Percentiles rank a stretch among this genome's conserved stretches.
phyloP scores from a whole-genome alignment of 2,329 filamentous ascomycete genomes.

The Rhynchosporium secalis region DNA sequence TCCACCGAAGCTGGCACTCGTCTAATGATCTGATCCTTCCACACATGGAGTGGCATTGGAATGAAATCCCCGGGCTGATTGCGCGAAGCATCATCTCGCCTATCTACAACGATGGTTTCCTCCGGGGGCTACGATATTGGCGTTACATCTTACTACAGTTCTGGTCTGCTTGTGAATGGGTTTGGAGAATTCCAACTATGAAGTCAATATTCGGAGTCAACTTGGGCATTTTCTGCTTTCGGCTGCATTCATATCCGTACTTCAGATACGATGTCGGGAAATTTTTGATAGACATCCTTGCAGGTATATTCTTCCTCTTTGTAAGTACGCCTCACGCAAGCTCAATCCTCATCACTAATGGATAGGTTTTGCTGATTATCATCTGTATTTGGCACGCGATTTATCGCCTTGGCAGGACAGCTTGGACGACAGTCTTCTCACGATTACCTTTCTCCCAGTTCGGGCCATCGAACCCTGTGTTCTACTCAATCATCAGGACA shows the following conservation, averaged over 20 bases:
- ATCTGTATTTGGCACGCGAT: background rate
- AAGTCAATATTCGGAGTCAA: too few species aligned
- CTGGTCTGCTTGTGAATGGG: background rate
- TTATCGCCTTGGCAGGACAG: background rate
- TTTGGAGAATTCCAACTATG: background rate
- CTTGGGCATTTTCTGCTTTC: too few species aligned
- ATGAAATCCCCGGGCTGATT: background rate
- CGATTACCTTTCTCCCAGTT: constrained; percentile 5
- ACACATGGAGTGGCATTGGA: background rate
- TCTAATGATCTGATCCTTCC: background rate
- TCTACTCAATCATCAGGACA: background rate
- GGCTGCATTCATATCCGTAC: too few species aligned
- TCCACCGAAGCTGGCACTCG: background rate
- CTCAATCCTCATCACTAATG: background rate
- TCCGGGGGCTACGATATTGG: background rate
- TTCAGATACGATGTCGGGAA: too few species aligned
- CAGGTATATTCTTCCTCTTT: too few species aligned
- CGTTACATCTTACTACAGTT: background rate
- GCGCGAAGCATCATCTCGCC: background rate
- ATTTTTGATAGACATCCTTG: too few species aligned
- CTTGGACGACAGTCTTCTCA: background rate
- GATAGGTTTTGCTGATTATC: background rate
- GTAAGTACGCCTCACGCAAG: too few species aligned
- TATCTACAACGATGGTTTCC: background rate
- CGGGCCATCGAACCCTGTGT: background rate